phyloP scores from a whole-genome alignment of 176 grass and related monocot species.

The Oryza punctata region DNA sequence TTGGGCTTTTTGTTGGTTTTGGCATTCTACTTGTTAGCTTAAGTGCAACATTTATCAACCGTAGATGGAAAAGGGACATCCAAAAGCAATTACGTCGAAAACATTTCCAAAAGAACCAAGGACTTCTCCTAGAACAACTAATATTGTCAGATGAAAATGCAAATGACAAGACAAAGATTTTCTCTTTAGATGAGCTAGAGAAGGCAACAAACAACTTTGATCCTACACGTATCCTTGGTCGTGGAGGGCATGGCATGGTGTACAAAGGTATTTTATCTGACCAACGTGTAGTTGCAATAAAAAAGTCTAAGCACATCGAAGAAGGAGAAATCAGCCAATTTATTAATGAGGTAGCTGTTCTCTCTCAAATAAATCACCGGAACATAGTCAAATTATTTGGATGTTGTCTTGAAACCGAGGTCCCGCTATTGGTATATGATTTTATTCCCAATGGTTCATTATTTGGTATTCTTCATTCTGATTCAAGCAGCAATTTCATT shows the following conservation, averaged over 20 bases:
- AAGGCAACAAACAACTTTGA: constrained; percentile 22
- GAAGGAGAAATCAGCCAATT: constrained; percentile 9
- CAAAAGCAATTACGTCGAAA: constrained; percentile 8
- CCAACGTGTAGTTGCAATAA: constrained; percentile 15
- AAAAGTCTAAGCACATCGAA: not conserved
- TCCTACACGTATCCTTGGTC: constrained; percentile 1
- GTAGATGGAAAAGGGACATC: constrained; percentile 8
- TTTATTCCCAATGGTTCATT: constrained; percentile 38
- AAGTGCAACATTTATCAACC: not conserved
- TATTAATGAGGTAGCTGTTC: constrained; percentile 19
- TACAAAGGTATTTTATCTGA: constrained; percentile 30
- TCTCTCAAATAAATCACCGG: constrained; percentile 24
- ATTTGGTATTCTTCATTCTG: constrained; percentile 20
- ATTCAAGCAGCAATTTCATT: not conserved
- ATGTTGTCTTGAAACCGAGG: constrained; percentile 7
- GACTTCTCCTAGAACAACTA: constrained; percentile 37
- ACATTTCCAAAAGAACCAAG: constrained; percentile 37
- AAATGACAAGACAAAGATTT: constrained; percentile 11
- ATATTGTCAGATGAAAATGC: constrained; percentile 29
- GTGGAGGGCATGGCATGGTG: constrained; percentile 24
- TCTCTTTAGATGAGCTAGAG: constrained; percentile 23
- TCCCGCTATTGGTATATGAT: constrained; percentile 10
- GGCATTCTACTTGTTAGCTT: constrained; percentile 1
- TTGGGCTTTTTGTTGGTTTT: constrained; percentile 7
- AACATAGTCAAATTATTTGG: constrained; percentile 13